Evolutionary conservation across 768 basidiomycete genomes (phyloP), one percentile per base, ranked within the genome.

Genomic region (Punctularia strigosozonata): DNA sequence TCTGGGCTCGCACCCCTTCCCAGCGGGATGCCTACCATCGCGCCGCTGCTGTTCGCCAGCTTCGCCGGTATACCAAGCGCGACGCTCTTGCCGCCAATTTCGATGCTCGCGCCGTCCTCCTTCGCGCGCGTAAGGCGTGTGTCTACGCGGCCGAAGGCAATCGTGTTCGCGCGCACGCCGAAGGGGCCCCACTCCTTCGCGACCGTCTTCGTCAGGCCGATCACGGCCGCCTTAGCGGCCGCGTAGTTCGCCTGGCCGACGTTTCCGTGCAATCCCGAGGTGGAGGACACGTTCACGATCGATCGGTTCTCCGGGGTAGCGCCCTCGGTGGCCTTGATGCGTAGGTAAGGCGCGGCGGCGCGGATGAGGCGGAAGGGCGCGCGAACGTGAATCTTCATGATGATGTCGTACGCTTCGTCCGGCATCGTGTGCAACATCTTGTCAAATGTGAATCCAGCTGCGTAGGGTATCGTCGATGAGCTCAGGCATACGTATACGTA

Each of bases 371-470:
- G 67, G 75, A 89, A 90, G 0, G 87, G 88, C 3, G 87, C 84
- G 37, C 81, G 76, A 49, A 86, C 80, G 57, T 90, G 88, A 37
- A 89, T 77, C 53, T 81, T 83, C 57, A 81, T 65, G 50, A 89
- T 89, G 47, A 89, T 67, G 44, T 86, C 80, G 54, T 73, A 90
- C 2, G 75, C 71, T 31, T 87, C 82, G 59, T 90, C 87, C 3
- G 81, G 77, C 43, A 79, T 86, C 4, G 83, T 86, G 60, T 87
- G 86, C 26, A 88, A 64, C 87, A 90, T 90, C 58, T 79, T 81
- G 68, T 87, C 82, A 49, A 71, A 84, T 5, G 82, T 84, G 62
- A 85, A 85, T 35, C 77, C 80, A 34, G 80, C 78, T 75, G 44
- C 37, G 14, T 17, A 21, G n/a, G 28, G n/a, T n/a, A n/a, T n/a